These are phyloP conservation scores for Gossypium rotundifolium DNA, from an alignment of 345 rosid species.

Conservation along the genomic window DNA sequence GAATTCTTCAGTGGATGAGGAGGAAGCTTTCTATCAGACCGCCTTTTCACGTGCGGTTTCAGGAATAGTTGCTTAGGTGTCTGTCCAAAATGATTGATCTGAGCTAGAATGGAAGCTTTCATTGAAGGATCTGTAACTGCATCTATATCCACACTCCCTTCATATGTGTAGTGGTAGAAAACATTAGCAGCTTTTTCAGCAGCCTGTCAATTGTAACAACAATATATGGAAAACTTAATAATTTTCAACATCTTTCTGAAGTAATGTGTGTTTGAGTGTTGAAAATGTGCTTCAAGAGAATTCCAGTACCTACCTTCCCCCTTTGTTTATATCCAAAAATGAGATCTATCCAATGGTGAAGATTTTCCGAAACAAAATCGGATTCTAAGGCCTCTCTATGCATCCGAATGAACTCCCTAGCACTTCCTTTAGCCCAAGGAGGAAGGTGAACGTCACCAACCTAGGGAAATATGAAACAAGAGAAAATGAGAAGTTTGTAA, in stretches of 20 bases:
- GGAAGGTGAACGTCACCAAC: conserved; percentile 88
- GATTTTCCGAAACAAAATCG: conserved; percentile 88
- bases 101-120: conserved; percentile 99
- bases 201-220: conserved; percentile 46
- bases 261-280: neutral
- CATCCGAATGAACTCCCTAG: conserved; percentile 80
- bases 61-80: conserved; percentile 97
- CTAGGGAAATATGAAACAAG: conserved; percentile 31
- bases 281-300: conserved; percentile 8
- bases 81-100: conserved; percentile 98
- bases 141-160: conserved; percentile 98
- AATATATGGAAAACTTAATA: neutral
- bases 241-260: neutral
- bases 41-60: conserved; percentile 86
- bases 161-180: conserved; percentile 98
- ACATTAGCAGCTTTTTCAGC: conserved; percentile 99
- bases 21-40: conserved; percentile 65
- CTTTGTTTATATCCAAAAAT: conserved; percentile 96
- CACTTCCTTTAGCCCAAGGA: conserved; percentile 97
- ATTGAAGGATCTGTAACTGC: conserved; percentile 93
- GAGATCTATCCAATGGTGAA: conserved; percentile 99
- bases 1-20: conserved; percentile 85
- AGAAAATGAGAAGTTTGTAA: neutral
- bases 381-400: conserved; percentile 97
- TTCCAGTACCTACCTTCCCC: conserved; percentile 67